Base-by-base conservation (phyloP, 192 early-diverging fungal species). In the Chytriomyces confervae region DNA sequence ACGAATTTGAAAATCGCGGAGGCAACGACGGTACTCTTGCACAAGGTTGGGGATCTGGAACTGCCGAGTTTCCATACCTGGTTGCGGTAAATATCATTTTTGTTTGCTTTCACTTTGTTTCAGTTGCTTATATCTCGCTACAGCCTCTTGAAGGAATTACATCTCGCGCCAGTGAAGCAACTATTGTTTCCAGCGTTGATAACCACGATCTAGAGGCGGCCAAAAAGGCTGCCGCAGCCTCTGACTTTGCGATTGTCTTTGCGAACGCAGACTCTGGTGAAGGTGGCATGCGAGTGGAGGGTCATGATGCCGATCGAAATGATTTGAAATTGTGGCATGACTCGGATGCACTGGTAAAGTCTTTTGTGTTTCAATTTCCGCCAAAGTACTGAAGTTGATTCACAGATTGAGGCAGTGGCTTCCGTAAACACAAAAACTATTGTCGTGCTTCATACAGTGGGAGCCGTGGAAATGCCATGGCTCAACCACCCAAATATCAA, bases 401-500 rank as follows among this genome's bases (percentile, higher is more conserved):
- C 13, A 24, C 36, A 80, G 80, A 78, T 82, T 61, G 70, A 77
- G 43, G 75, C 80, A 8, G 89, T 90, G 7, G 89, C 89, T 7
- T 69, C 81, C 27, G 72, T 69, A 13, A 84, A 90, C 48, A 72
- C 82, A 7, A 82, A 79, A 24, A 89, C 86, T 0, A 48, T 89
- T 63, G 88, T 89, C 9, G 84, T 89, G 5, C 51, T 82, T 69
- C 83, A 84, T 69, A 77, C 84, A n/a, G 83, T 85, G 43, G 89
- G 89, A 24, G 73, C 86, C 27, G 87, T 90, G 10, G 69, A 81
- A 50, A 89, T 89, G 84, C 82, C 82, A 16, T 89, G 89, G 88
- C 44, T 81, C 5, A 66, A 81, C 29, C 88, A 89, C 75, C 85
- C 83, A 6, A 89, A 90, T 61, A 79, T 90, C 61, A 85, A 77